These are phyloP conservation scores for Podosphaera xanthii DNA, from an alignment of 2,329 filamentous ascomycete genomes.

Conservation along the genomic window DNA sequence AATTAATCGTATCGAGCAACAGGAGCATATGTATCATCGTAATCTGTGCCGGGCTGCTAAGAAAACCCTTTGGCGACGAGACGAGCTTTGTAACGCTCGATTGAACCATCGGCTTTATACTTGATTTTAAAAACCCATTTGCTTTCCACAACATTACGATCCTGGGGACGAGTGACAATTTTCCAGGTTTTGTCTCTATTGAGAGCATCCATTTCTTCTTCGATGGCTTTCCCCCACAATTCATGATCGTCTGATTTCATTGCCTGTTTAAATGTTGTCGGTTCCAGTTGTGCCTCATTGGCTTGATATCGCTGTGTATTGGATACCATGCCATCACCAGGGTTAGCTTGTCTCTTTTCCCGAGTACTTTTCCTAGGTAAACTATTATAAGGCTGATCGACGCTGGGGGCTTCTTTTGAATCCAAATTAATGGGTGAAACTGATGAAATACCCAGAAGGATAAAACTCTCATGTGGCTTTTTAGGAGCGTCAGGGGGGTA, in stretches of 20 bases:
- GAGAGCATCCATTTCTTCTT: conserved; percentile 1
- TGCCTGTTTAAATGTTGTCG: background rate
- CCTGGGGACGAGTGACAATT: background rate
- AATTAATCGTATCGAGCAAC: background rate
- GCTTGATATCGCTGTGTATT: background rate
- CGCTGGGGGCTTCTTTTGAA: background rate
- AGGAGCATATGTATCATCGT: background rate
- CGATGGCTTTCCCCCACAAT: background rate
- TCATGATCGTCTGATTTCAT: conserved; percentile 1
- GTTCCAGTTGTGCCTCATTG: background rate
- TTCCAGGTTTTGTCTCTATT: background rate
- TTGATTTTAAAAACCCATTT: background rate
- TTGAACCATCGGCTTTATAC: background rate
- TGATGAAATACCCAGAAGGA: background rate
- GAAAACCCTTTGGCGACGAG: background rate
- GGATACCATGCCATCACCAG: background rate
- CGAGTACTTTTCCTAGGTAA: background rate
- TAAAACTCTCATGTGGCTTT: background rate
- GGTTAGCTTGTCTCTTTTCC: background rate
- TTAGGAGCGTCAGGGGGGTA: background rate
- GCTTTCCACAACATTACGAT: background rate
- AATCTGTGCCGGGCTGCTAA: background rate
- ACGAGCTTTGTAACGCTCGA: too few species aligned
- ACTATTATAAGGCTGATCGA: background rate
- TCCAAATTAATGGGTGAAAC: background rate